Evolutionary conservation across 345 rosid genomes (phyloP), one percentile per base, ranked within the genome.

Genomic region (Erodium maritimum): DNA sequence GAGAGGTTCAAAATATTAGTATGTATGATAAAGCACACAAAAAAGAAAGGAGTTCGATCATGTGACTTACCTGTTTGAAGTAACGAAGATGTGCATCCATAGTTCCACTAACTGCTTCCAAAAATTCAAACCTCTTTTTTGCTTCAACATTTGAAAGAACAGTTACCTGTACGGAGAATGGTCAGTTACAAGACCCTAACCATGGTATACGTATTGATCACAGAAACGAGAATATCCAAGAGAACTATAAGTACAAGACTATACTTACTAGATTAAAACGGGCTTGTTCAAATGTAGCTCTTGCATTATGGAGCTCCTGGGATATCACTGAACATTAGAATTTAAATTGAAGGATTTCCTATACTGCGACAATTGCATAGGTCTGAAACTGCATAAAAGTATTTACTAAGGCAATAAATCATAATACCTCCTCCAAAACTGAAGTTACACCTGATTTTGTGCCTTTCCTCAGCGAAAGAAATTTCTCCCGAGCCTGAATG

Each of bases 71-170:
- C 76, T 93, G 97, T 75, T 89, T 93, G 68, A 89, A 93, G 79
- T 93, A 89, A 55, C 95, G 88, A 72, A 93, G 97, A 78, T 89
- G 99, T 4, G 99, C 99, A 79, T 93, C 99, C 99, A 93, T 93
- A 0, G 99, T 93, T 52, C 99, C 99, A 57, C 97, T 89, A 63
- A 93, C 95, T 62, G 99, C 95, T 81, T 93, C 99, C 65, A 89
- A 70, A 71, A 93, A 93, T 71, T 93, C 96, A 73, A 89, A 93
- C 79, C 95, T 87, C 67, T 89, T 93, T 61, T 93, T 93, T 37
- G 97, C 94, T 82, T 93, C 99, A 34, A 93, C 96, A 79, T 78
- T 87, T 22, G 99, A 89, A 74, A 89, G 80, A 54, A 96, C 82
- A 66, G 94, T 86, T 63, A 93, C 82, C 99, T 93, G 61, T 62